Percentiles rank a stretch among this genome's conserved stretches.
phyloP scores from a whole-genome alignment of 2,329 filamentous ascomycete genomes.

The Trichoderma polysporum region DNA sequence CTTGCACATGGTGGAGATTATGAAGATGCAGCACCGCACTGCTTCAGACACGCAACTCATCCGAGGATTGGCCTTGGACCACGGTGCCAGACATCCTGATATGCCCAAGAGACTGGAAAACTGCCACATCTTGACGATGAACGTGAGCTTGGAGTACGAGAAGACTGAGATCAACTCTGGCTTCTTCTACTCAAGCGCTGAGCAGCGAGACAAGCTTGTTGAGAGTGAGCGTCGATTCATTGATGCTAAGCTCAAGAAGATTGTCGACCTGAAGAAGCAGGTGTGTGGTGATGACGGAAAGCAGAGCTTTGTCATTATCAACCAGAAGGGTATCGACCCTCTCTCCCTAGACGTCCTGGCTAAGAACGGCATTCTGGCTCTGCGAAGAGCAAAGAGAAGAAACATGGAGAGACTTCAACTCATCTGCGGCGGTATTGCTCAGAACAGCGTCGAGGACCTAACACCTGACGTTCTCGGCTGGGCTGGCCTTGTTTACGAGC shows the following conservation, averaged over 20 bases:
- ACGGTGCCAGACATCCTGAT: conserved; percentile 93
- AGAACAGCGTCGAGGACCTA: conserved; percentile 96
- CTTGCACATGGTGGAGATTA: conserved; percentile 98
- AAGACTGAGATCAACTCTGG: conserved; percentile 99
- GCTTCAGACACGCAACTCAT: conserved; percentile 96
- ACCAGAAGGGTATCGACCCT: conserved; percentile 98
- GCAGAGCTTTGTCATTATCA: conserved; percentile 97
- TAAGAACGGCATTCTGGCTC: conserved; percentile 95
- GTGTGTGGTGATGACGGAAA: conserved; percentile 90
- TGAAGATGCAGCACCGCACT: conserved; percentile 99
- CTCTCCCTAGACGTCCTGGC: conserved; percentile 92
- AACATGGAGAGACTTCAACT: conserved; percentile 99
- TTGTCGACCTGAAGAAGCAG: conserved; percentile 96
- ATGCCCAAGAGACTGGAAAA: conserved; percentile 98
- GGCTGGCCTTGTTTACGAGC: conserved; percentile 96
- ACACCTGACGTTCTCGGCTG: conserved; percentile 86
- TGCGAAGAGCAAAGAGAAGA: conserved; percentile 91
- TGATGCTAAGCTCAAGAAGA: conserved; percentile 94
- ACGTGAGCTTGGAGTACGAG: conserved; percentile 97
- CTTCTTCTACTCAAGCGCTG: conserved; percentile 97
- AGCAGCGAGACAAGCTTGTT: conserved; percentile 96
- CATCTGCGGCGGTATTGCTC: conserved; percentile 83
- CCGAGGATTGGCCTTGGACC: conserved; percentile 86
- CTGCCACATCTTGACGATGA: conserved; percentile 90
- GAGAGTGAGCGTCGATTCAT: conserved; percentile 96